Evolutionary conservation across 2,329 filamentous ascomycete species (phyloP).

Genomic region (Fusarium redolens): DNA sequence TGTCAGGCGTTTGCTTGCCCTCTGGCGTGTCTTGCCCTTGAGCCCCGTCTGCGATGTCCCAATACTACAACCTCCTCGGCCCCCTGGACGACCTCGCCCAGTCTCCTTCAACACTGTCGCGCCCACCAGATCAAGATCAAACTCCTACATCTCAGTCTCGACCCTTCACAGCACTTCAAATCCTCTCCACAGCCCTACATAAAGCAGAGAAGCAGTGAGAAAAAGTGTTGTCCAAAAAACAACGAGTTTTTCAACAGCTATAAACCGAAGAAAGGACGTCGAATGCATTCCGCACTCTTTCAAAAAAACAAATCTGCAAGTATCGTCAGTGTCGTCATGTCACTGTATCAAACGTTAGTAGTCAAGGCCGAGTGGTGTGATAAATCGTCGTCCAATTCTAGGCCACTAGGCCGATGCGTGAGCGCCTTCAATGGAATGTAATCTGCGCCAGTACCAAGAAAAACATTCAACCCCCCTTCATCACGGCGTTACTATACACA

Average conservation of each 20-base stretch:
- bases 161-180: neutral
- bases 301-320: neutral
- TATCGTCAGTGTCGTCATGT: slow-evolving; percentile 27
- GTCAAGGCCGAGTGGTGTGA: slow-evolving; percentile 9
- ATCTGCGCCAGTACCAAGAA: slow-evolving; percentile 26
- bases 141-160: neutral
- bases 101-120: neutral
- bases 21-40: neutral
- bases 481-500: slow-evolving; percentile 44
- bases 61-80: neutral
- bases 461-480: neutral
- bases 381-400: slow-evolving; percentile 43
- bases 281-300: slow-evolving; percentile 1
- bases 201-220: slow-evolving; percentile 64
- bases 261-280: slow-evolving; percentile 23
- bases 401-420: slow-evolving; percentile 40
- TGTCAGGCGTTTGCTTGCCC: rapidly evolving
- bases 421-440: neutral
- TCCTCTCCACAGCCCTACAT: slow-evolving; percentile 63
- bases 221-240: slow-evolving; percentile 50
- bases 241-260: slow-evolving; percentile 32
- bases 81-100: neutral
- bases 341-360: slow-evolving; percentile 49
- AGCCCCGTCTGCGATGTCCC: neutral
- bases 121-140: neutral